Base-by-base conservation (phyloP, 2,329 filamentous ascomycete species). In the Aspergillus awamori region DNA sequence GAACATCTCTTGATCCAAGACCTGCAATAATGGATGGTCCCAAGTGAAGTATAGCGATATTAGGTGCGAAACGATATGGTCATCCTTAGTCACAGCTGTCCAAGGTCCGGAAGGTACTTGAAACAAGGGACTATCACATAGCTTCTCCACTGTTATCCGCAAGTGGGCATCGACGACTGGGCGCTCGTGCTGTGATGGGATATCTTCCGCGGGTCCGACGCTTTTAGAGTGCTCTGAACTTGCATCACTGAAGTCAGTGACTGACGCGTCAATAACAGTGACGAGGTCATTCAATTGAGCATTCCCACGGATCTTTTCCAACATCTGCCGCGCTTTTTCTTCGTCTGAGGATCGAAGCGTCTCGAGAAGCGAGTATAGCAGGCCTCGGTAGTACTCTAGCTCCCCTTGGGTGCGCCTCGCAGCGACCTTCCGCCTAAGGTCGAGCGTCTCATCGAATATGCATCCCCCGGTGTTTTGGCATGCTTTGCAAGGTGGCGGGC, bases 1-100 rank as follows among this genome's bases (percentile, higher is more conserved):
- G 49, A 89, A 77, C 68, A 93, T 92, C 67, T 94, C 90, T 56
- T 88, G 84, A 70, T 90, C 91, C 72, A 97, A 93, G 24, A 95
- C 80, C 41, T 84, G 87, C 71, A 89, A 96, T 77, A 92, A 96
- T 30, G 92, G 89, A 75, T 97, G 96, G 74, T 97, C 92, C 89
- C 93, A 97, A 70, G 87, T 91, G 77, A 97, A 96, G 78, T 97
- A 97, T 86, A 96, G 90, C 71, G 92, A 92, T 70, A 97, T 85
- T 30, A 97, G 84, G 74, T 96, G 92, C 8, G 88, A 86, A 66
- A 96, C 86, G 52, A 96, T 83, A 53, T 89, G 84, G 13, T 86
- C 81, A 72, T 97, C 91, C 49, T 86, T 82, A 3, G 92, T 96
- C 53, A 96, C 90, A 7, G 82, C 84, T 0, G 93, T 94, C 93